These are phyloP conservation scores for Peniophora sp. DNA, from an alignment of 1,284 basidiomycete species.

Conservation along the genomic window DNA sequence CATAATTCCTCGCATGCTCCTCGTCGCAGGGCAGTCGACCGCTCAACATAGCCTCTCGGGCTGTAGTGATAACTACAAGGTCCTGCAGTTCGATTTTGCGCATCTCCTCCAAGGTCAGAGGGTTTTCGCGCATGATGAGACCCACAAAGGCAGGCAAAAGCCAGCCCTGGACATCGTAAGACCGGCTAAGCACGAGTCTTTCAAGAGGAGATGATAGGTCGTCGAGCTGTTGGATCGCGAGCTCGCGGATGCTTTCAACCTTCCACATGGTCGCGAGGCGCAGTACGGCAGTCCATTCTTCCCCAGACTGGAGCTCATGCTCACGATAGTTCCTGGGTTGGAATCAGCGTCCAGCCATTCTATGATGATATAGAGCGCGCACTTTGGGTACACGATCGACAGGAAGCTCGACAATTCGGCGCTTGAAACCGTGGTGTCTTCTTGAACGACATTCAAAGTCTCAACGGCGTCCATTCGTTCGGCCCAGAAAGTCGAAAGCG, in stretches of 20 bases:
- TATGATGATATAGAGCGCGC: background rate
- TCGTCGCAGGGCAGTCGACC: too few relatives aligned
- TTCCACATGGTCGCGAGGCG: constrained; percentile 24
- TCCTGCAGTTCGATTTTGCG: constrained; percentile 1
- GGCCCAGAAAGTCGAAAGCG: too few relatives aligned
- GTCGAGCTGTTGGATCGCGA: constrained; percentile 25
- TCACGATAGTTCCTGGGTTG: constrained; percentile 18
- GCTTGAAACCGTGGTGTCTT: background rate
- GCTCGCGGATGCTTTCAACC: constrained; percentile 23
- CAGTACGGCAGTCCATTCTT: constrained; percentile 31
- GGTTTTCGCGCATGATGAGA: constrained; percentile 3
- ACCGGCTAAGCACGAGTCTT: constrained; percentile 24
- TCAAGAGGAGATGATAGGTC: constrained; percentile 22
- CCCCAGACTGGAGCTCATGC: constrained; percentile 20
- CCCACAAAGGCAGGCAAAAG: constrained; percentile 19
- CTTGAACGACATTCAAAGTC: too few relatives aligned
- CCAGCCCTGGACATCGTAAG: constrained; percentile 24
- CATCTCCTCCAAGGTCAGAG: constrained; percentile 7
- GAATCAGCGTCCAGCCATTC: background rate
- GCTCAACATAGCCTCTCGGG: too few relatives aligned
- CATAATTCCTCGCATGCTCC: too few relatives aligned
- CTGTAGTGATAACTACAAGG: too few relatives aligned
- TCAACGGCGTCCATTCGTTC: too few relatives aligned
- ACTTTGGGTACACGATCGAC: constrained; percentile 11
- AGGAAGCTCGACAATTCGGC: constrained; percentile 1